A percentile compares a stretch with the other conserved stretches of the same genome.
Evolutionary conservation across 768 basidiomycete species (phyloP).

Genomic region (Solioccasus polychromus): DNA sequence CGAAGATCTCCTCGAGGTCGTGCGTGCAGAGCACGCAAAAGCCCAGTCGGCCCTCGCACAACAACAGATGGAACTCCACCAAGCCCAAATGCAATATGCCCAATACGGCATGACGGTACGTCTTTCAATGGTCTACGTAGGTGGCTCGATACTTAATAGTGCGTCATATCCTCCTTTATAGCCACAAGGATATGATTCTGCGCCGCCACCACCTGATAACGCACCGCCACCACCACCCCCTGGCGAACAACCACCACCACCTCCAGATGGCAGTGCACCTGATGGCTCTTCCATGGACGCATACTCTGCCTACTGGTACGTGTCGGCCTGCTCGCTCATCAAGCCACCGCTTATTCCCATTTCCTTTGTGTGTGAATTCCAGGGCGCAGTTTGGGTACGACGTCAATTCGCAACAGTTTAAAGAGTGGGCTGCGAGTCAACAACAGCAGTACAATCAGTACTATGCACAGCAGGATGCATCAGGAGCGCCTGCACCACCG

Average conservation of each 20-base stretch:
- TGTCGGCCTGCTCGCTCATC: constrained; percentile 17
- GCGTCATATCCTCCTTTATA: background rate
- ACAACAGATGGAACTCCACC: constrained; percentile 85
- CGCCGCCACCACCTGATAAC: constrained; percentile 37
- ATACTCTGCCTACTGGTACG: constrained; percentile 59
- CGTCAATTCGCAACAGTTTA: constrained; percentile 78
- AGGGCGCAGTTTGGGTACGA: constrained; percentile 89
- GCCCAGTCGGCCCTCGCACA: constrained; percentile 61
- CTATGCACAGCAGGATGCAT: constrained; percentile 51
- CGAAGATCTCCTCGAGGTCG: constrained; percentile 88
- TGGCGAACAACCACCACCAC: constrained; percentile 52
- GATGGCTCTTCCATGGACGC: constrained; percentile 47
- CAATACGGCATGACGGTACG: constrained; percentile 64
- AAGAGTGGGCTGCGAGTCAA: constrained; percentile 67
- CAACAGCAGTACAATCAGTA: constrained; percentile 76
- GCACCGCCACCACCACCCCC: constrained; percentile 47
- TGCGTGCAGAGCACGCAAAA: constrained; percentile 83
- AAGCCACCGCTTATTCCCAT: background rate
- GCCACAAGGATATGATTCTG: constrained; percentile 25
- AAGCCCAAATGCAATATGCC: constrained; percentile 78
- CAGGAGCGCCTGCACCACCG: constrained; percentile 24
- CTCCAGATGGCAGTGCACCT: constrained; percentile 41
- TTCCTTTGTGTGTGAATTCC: too few species aligned
- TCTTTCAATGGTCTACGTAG: background rate
- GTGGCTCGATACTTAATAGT: background rate